Base-by-base conservation (phyloP, 2,329 filamentous ascomycete species). In the Paecilomyces dactylethromorphus region DNA sequence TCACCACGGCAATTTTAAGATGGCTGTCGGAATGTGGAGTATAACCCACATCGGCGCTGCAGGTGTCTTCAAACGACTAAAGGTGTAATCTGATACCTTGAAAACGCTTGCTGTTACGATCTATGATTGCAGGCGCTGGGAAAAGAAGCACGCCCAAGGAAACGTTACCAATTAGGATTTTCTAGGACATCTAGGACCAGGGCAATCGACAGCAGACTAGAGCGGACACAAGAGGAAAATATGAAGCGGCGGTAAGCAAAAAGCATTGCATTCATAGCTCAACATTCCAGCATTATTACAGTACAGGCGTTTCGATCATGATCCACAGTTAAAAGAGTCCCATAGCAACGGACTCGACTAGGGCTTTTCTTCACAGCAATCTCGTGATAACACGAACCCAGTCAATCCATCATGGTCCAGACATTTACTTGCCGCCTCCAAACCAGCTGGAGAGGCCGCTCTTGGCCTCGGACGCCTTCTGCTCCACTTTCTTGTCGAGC, bases 401-500 rank as follows among this genome's bases (percentile, higher is more conserved):
- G 18, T 53, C 22, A 53, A 53, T 6, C n/a, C 18, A 45, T n/a
- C 12, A 22, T 15, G n/a, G 18, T 13, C 31, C 13, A n/a, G 24
- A 7, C 53, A 13, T 49, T 50, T 51, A 57, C 52, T 67, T 73
- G 62, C 71, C 72, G 56, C 83, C 83, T 22, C 91, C 88, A 69
- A 97, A 96, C 92, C 92, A 97, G 73, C 89, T 84, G 50, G 88
- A 90, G 68, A 96, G 76, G 63, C 89, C 88, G 68, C 86, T 85
- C 86, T 96, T 96, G 52, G 91, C 89, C 80, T 96, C 89, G 56
- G 86, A 77, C 3, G 91, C 86, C 64, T 87, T 86, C 64, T 90
- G 81, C 79, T 92, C 89, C 56, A 96, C 88, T 65, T 86, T 92
- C 68, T 86, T 84, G 78, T 96, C 92, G 68, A 92, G 87, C 74